phyloP scores from a whole-genome alignment of 495 filamentous ascomycete genomes.

The Peziza echinospora region DNA sequence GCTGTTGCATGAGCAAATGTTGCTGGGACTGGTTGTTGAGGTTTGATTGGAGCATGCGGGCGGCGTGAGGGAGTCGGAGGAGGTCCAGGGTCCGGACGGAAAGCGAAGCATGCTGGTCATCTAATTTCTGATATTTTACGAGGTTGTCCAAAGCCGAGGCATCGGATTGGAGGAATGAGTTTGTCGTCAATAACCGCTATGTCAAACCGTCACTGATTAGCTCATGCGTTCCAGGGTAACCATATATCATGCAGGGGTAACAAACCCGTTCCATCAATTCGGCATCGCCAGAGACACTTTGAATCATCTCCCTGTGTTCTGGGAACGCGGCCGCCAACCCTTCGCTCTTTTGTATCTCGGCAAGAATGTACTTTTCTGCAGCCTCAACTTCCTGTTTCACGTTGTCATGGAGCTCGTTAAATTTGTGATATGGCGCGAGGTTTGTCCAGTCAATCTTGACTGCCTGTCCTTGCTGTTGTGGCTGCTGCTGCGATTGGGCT shows the following conservation, averaged over 20 bases:
- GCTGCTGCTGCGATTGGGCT: background rate
- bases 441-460: background rate
- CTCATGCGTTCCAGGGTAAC: too few species aligned
- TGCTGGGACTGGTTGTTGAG: too few species aligned
- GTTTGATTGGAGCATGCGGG: too few species aligned
- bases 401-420: background rate
- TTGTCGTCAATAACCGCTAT: constrained; percentile 9
- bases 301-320: background rate
- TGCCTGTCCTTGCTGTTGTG: background rate
- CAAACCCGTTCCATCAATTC: background rate
- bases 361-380: background rate
- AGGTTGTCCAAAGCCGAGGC: constrained; percentile 9
- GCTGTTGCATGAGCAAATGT: background rate
- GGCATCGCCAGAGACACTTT: background rate
- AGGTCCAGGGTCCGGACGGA: constrained; percentile 17
- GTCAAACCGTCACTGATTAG: too few species aligned
- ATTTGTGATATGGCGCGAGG: background rate
- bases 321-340: background rate
- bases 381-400: background rate
- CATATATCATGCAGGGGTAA: too few species aligned
- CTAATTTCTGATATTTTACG: constrained; percentile 9
- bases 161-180: constrained; percentile 18
- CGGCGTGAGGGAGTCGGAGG: constrained; percentile 16
- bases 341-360: background rate
- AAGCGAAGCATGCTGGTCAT: constrained; percentile 15